Percentiles rank a stretch among this genome's conserved stretches.
These are phyloP conservation scores for Cystobasidium slooffiae DNA, from an alignment of 1,284 basidiomycete species.

Conservation along the genomic window DNA sequence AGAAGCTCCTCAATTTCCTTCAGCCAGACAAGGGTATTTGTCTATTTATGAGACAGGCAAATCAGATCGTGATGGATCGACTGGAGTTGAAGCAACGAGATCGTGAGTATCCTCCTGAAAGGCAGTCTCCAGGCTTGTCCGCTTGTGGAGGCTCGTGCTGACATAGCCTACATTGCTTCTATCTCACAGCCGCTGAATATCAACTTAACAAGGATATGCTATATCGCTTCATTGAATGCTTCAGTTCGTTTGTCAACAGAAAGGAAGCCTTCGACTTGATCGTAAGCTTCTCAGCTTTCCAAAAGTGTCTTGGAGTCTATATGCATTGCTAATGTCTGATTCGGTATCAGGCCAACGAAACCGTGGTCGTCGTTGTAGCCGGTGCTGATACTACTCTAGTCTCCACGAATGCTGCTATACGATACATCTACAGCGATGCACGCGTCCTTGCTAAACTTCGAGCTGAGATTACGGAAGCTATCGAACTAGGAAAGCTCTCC, in stretches of 20 bases:
- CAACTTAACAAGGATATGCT: constrained; percentile 28
- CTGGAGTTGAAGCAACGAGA: constrained; percentile 15
- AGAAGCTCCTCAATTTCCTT: constrained; percentile 2
- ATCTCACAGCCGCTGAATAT: neutral
- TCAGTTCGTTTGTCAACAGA: neutral
- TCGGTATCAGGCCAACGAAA: neutral
- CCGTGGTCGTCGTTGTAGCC: constrained; percentile 40
- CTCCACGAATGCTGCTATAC: constrained; percentile 52
- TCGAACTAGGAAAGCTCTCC: constrained; percentile 48
- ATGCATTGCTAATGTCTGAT: neutral
- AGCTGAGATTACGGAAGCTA: constrained; percentile 51
- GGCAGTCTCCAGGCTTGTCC: neutral
- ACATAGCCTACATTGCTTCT: neutral
- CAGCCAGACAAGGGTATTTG: constrained; percentile 12
- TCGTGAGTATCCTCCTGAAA: constrained; percentile 5
- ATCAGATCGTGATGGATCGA: constrained; percentile 18
- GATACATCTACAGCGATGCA: constrained; percentile 52
- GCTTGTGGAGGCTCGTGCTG: neutral
- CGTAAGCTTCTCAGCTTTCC: neutral
- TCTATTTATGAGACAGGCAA: constrained; percentile 12
- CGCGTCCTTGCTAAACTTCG: constrained; percentile 50
- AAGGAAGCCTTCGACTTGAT: constrained; percentile 8
- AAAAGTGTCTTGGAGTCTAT: neutral
- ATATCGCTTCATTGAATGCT: constrained; percentile 20
- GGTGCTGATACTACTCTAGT: constrained; percentile 54